Evolutionary conservation across 352 stramenopile species (phyloP), one percentile per base, ranked within the genome.

Genomic region (Chrysophaeum taylorii): DNA sequence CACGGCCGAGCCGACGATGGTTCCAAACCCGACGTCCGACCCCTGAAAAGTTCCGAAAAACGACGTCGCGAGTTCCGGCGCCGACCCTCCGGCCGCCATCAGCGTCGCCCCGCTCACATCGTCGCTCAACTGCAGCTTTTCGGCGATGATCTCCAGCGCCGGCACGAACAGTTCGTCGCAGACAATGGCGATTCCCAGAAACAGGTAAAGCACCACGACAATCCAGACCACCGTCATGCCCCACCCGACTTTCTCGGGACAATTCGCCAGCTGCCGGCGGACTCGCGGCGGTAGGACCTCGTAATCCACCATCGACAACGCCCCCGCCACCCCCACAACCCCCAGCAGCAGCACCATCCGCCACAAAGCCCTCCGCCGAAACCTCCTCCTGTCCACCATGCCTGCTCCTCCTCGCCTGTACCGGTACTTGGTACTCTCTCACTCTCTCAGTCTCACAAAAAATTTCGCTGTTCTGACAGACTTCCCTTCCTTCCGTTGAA

Each of bases 1-100:
- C 42, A 88, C 81, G 5, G 85, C 86, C 7, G 76, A 87, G 39
- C 86, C 86, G 2, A 92, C 84, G 75, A 92, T 91, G 18, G 86
- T 92, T 67, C 86, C 85, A 73, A 91, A 89, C 12, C 86, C 86
- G 53, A 91, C 82, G 54, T 88, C 82, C 27, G 70, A 83, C 69
- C 85, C 62, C 18, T 82, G 37, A 21, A 45, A 91, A 9, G 80
- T 87, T 42, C 84, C 84, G 38, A 89, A 83, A 33, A 91, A 64
- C 33, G 73, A 80, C 1, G 84, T 90, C 57, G 88, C 86, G 0
- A 92, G 68, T 75, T 91, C 86, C 5, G 86, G 86, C 35, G 85
- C 84, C 7, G 75, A 85, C 15, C 81, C 85, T 38, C 84, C 84
- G 18, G 85, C 84, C 0, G 85, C 85, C 83, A 92, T 90, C 61